Evolutionary conservation across 2,329 filamentous ascomycete species (phyloP).

Genomic region (Diaporthe sp.): DNA sequence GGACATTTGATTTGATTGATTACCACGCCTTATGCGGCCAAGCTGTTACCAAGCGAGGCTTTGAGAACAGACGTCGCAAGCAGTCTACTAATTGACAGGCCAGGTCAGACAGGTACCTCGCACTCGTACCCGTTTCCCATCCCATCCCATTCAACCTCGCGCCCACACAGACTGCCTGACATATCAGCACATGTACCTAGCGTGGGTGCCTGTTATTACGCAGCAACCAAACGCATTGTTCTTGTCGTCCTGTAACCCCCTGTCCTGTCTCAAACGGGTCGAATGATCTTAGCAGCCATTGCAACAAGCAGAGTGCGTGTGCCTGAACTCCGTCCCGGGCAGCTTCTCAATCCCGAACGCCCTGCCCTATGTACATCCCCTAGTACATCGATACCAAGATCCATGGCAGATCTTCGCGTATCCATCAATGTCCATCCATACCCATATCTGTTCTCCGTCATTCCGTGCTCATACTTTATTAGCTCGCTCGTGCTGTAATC

Average conservation of each 20-base stretch:
- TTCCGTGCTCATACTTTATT: neutral
- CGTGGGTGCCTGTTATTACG: neutral
- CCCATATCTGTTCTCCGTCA: neutral
- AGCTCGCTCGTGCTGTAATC: slow-evolving; percentile 10
- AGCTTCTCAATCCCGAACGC: slow-evolving; percentile 20
- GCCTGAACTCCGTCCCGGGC: slow-evolving; percentile 13
- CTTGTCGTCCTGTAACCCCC: slow-evolving; percentile 2
- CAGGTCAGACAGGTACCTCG: neutral
- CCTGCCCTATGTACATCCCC: neutral
- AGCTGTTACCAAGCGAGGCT: slow-evolving; percentile 31
- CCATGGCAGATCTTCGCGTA: slow-evolving; percentile 11
- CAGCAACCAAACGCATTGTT: slow-evolving; percentile 3
- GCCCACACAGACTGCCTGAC: slow-evolving; percentile 2
- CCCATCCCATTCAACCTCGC: neutral
- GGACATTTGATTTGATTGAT: slow-evolving; percentile 13
- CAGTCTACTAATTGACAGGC: neutral
- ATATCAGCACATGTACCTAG: neutral
- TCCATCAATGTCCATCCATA: slow-evolving; percentile 1
- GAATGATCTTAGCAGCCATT: slow-evolving; percentile 13
- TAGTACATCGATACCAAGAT: too few species aligned
- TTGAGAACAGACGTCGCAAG: neutral
- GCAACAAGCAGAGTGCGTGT: neutral
- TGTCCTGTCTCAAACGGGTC: slow-evolving; percentile 19
- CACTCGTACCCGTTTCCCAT: neutral
- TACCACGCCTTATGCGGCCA: slow-evolving; percentile 18